A percentile compares a stretch with the other conserved stretches of the same genome.
Conservation (phyloP, 192 early-diverging fungal species). For the Umbelopsis vinacea region DNA sequence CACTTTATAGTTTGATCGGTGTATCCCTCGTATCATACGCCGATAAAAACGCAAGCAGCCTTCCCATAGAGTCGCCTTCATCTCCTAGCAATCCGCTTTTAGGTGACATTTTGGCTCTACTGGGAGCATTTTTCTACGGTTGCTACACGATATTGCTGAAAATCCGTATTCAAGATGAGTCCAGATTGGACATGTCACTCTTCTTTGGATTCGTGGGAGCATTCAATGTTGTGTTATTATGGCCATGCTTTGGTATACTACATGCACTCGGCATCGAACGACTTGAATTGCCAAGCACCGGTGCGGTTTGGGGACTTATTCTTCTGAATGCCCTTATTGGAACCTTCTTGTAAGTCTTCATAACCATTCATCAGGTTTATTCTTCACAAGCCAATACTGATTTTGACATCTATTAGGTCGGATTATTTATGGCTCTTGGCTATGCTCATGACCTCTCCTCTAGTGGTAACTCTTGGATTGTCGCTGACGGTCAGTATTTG, state of each 20-base stretch:
- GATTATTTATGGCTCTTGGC: constrained; percentile 81
- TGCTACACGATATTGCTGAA: constrained; percentile 79
- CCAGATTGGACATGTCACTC: constrained; percentile 67
- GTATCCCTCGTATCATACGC: constrained; percentile 64
- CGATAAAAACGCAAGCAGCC: constrained; percentile 42
- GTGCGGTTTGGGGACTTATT: constrained; percentile 64
- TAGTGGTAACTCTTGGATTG: constrained; percentile 79
- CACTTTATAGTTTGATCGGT: constrained; percentile 54
- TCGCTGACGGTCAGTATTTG: constrained; percentile 62
- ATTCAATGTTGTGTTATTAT: constrained; percentile 68
- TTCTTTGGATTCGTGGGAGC: constrained; percentile 85
- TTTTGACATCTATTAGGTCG: constrained; percentile 43
- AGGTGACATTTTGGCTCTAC: constrained; percentile 72
- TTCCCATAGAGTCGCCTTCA: constrained; percentile 6
- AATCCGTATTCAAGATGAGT: constrained; percentile 67
- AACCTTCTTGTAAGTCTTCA: constrained; percentile 65
- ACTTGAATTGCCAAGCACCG: constrained; percentile 63
- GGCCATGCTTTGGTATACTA: constrained; percentile 67
- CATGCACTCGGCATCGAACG: constrained; percentile 64
- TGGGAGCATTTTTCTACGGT: constrained; percentile 79
- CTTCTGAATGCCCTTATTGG: constrained; percentile 75
- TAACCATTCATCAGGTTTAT: neutral
- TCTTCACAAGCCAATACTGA: too few relatives aligned
- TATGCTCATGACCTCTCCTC: constrained; percentile 81
- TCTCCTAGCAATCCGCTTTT: constrained; percentile 40